A percentile compares a stretch with the other conserved stretches of the same genome.
phyloP scores from a whole-genome alignment of 2,329 filamentous ascomycete genomes.

The Xylaria sp. region DNA sequence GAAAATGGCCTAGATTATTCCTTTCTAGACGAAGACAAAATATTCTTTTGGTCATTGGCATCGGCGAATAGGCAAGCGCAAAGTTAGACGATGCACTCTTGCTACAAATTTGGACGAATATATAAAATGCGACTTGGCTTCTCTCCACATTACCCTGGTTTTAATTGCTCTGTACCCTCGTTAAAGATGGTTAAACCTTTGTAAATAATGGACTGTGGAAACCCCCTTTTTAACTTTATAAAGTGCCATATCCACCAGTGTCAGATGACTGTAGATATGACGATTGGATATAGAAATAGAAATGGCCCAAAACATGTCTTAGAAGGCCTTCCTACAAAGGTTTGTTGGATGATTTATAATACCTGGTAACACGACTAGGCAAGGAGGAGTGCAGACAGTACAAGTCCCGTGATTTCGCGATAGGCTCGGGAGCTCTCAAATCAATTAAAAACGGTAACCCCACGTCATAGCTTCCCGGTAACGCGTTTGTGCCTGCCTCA shows the following conservation, averaged over 20 bases:
- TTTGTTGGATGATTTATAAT: conserved; percentile 7
- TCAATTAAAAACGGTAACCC: conserved; percentile 26
- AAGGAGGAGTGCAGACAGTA: conserved; percentile 7
- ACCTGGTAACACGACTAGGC: neutral
- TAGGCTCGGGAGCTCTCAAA: conserved; percentile 5
- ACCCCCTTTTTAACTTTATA: neutral
- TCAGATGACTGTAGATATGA: neutral
- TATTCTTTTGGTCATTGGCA: conserved; percentile 10
- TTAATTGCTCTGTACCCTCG: neutral
- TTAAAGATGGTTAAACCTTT: too few species aligned
- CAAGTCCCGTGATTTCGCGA: conserved; percentile 40
- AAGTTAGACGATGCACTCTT: conserved; percentile 15
- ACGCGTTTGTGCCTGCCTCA: conserved; percentile 17
- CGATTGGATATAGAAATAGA: neutral
- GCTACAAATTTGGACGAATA: conserved; percentile 3
- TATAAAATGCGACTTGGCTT: conserved; percentile 5
- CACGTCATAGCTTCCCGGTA: conserved; percentile 21
- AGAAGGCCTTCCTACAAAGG: neutral
- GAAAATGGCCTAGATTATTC: conserved; percentile 16
- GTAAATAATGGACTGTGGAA: neutral
- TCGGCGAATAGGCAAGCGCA: conserved; percentile 19
- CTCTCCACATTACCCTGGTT: neutral
- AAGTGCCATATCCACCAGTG: neutral
- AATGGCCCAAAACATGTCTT: neutral
- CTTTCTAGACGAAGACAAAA: conserved; percentile 8